phyloP scores from a whole-genome alignment of 1,284 basidiomycete genomes.

The Malassezia dermatis region DNA sequence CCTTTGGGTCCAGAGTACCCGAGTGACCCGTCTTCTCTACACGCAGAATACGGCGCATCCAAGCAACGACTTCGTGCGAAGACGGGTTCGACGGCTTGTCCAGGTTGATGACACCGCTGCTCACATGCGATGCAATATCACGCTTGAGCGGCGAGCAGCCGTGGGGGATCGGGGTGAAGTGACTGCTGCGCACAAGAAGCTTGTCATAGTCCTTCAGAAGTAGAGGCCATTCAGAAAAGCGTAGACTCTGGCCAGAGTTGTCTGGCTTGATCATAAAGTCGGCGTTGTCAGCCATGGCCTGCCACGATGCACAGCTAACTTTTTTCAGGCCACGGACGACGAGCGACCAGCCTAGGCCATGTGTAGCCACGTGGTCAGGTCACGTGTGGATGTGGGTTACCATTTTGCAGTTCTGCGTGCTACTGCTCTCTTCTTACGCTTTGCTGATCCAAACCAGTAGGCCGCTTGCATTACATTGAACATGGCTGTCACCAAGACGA shows the following conservation, averaged over 20 bases:
- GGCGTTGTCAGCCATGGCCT: slow-evolving; percentile 21
- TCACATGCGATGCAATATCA: slow-evolving; percentile 79
- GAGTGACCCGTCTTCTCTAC: slow-evolving; percentile 98
- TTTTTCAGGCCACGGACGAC: slow-evolving; percentile 7
- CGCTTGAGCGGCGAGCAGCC: slow-evolving; percentile 83
- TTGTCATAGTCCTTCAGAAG: slow-evolving; percentile 83
- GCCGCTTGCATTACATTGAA: slow-evolving; percentile 4
- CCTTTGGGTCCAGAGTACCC: slow-evolving; percentile 95
- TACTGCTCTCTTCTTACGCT: slow-evolving; percentile 7
- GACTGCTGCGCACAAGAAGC: slow-evolving; percentile 78
- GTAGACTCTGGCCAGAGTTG: slow-evolving; percentile 50
- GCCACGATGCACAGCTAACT: slow-evolving; percentile 8
- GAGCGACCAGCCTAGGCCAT: not conserved
- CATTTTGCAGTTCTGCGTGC: slow-evolving; percentile 16
- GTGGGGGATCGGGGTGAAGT: slow-evolving; percentile 96
- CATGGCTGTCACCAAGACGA: slow-evolving; percentile 36
- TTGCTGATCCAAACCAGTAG: slow-evolving; percentile 19
- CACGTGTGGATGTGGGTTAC: slow-evolving; percentile 3
- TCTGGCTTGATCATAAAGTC: slow-evolving; percentile 51
- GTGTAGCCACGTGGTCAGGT: slow-evolving; percentile 8
- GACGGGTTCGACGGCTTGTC: slow-evolving; percentile 99
- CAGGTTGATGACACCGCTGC: slow-evolving; percentile 96
- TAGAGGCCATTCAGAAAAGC: slow-evolving; percentile 94
- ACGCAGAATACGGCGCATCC: slow-evolving; percentile 87
- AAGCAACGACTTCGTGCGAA: slow-evolving; percentile 99